A percentile compares a stretch with the other conserved stretches of the same genome.
Evolutionary conservation across 2,329 filamentous ascomycete species (phyloP).

Genomic region (Colletotrichum camelliae): DNA sequence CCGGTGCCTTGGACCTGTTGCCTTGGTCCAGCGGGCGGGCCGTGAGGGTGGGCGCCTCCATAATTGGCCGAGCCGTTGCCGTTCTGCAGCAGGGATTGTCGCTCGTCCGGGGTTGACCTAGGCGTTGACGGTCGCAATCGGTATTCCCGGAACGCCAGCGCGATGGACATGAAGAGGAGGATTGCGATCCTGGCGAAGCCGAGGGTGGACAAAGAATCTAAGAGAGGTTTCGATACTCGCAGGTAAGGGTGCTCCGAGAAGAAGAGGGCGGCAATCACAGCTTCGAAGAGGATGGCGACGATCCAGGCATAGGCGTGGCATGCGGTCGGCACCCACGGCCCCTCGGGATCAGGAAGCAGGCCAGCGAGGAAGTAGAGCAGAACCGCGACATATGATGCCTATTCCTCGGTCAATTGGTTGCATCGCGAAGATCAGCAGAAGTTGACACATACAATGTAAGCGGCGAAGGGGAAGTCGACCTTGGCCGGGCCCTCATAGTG

Average conservation of each 20-base stretch:
- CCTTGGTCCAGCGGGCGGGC: slow-evolving; percentile 17
- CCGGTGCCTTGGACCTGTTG: slow-evolving; percentile 38
- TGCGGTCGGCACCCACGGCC: slow-evolving; percentile 44
- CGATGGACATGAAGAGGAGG: slow-evolving; percentile 38
- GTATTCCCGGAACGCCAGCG: slow-evolving; percentile 35
- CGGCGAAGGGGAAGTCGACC: slow-evolving; percentile 42
- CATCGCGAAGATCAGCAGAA: neutral
- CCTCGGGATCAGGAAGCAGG: slow-evolving; percentile 48
- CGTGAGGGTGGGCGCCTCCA: slow-evolving; percentile 24
- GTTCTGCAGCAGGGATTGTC: slow-evolving; percentile 44
- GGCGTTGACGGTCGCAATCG: slow-evolving; percentile 29
- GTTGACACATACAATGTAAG: slow-evolving; percentile 38
- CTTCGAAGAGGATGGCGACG: slow-evolving; percentile 37
- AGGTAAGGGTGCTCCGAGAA: slow-evolving; percentile 32
- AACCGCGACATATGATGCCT: slow-evolving; percentile 45
- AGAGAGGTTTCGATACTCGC: slow-evolving; percentile 29
- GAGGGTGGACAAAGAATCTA: slow-evolving; percentile 35
- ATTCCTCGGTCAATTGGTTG: neutral
- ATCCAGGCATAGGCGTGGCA: slow-evolving; percentile 44
- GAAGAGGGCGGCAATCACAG: slow-evolving; percentile 40
- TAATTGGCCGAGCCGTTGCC: slow-evolving; percentile 37
- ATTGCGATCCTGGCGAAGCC: slow-evolving; percentile 35
- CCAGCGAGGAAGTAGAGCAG: slow-evolving; percentile 47
- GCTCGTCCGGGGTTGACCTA: slow-evolving; percentile 37
- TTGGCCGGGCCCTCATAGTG: slow-evolving; percentile 28